Base-by-base conservation (phyloP, 805 yeast species). In the Brettanomyces naardenensis region DNA sequence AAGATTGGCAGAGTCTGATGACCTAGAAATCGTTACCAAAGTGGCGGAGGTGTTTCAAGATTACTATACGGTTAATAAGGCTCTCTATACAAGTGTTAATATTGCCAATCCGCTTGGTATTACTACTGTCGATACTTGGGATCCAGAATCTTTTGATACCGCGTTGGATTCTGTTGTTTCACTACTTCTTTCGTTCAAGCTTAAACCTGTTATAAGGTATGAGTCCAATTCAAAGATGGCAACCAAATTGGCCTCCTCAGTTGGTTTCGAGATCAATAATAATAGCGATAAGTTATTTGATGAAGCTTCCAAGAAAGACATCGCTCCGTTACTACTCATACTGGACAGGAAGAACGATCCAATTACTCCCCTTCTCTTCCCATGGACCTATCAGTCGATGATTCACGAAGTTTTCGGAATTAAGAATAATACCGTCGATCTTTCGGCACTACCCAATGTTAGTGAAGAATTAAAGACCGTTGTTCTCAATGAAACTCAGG, bases 361-460 rank as follows among this genome's bases (percentile, higher is more conserved):
- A 2, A 67, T 90, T 11, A 90, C 99, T 1, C 97, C 99, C 1
- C 68, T 92, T 22, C 62, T 92, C 35, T 75, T 81, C 28, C 98
- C 97, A 2, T 92, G 99, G 99, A 89, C 98, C 1, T 92, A 87
- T 60, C 97, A 90, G 55, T 84, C 96, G 2, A 90, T 92, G 97
- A 86, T 92, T 14, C 95, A 90, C 56, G 97, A 94, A 56, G 70
- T 88, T 18, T 65, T 92, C 22, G 95, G 90, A 2, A 84, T 92
- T 41, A 64, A 68, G 25, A 81, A 87, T 53, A 90, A 92, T 49
- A 73, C 89, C 2, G 95, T 87, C 4, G 81, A 77, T 47, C 57
- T 89, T 26, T 65, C 79, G 0, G 51, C 59, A 1, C 69, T 75
- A 1, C 73, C 81, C 2, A 76, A 71, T 46, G 62, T 77, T 42